Base-by-base conservation (phyloP, 2,329 filamentous ascomycete species). In the Setomelanomma holmii region DNA sequence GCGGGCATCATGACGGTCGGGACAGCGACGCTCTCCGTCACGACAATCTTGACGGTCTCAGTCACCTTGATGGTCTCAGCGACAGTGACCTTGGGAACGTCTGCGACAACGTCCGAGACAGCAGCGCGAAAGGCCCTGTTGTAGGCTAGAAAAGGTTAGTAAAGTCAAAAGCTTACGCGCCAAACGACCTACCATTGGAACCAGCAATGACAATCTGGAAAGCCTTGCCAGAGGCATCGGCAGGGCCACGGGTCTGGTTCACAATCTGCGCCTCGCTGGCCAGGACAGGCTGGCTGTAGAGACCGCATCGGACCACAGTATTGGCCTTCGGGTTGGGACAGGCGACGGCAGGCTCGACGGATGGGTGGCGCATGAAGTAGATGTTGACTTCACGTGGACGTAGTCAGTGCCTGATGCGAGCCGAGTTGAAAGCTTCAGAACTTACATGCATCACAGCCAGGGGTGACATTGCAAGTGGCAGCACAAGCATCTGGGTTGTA, bases 251-350 rank as follows among this genome's bases (percentile, higher is more conserved):
- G 11, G 16, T 2, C 41, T 63, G 53, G 3, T 59, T 61, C 1
- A 49, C 10, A 30, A 63, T 64, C 21, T 33, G 53, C 5, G 54
- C 61, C 0, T 49, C 16, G 8, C 16, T 21, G 3, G 10, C 17
- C 4, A 24, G 8, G 14, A 60, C 27, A 14, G 55, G 49, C 33
- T 40, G 20, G 2, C 33, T 30, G 39, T 54, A 66, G 3, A 66
- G 47, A 11, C 54, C 48, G 39, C 63, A 66, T 7, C 45, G 47
- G 22, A 49, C 48, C n/a, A 47, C 33, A 6, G 43, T 46, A 14
- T 45, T 55, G 14, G 61, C 40, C 1, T 36, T 6, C 4, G 63
- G 63, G 17, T 66, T 65, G 16, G 61, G 60, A 40, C 63, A 66
- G 0, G 10, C 33, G 1, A 45, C 16, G 6, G 52, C 55, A 1